Evolutionary conservation across 345 rosid species (phyloP).

Genomic region (Isatis tinctoria): DNA sequence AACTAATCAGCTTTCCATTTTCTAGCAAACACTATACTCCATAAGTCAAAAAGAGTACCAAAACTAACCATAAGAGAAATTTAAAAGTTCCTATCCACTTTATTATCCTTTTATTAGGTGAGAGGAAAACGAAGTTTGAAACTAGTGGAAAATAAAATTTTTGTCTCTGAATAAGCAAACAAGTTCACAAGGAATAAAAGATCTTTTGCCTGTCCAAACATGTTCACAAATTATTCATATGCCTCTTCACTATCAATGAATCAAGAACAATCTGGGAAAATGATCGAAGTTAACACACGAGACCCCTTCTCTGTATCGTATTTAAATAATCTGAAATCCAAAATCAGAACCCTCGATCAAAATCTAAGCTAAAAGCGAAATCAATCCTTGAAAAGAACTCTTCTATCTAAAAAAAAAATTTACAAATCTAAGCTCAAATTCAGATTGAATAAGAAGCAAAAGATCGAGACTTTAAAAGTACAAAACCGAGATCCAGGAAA

Average conservation of each 20-base stretch:
- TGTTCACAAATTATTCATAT: conserved; percentile 6
- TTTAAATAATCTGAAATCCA: neutral
- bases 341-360: conserved; percentile 1
- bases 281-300: neutral
- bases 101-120: conserved; percentile 1
- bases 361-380: neutral
- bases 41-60: conserved; percentile 13
- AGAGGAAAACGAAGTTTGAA: conserved; percentile 5
- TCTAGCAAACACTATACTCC: conserved; percentile 7
- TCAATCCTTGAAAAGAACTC: neutral
- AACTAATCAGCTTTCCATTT: neutral
- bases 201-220: conserved; percentile 6
- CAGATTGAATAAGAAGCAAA: neutral
- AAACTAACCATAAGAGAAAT: neutral
- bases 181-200: neutral
- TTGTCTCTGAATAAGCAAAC: conserved; percentile 18
- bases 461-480: neutral
- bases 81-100: neutral
- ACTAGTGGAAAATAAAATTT: neutral
- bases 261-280: neutral
- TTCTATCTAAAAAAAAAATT: too few species aligned
- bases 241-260: conserved; percentile 8
- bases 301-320: neutral
- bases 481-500: conserved; percentile 24
- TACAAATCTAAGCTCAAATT: conserved; percentile 6